A percentile compares a stretch with the other conserved stretches of the same genome.
Evolutionary conservation across 2,329 filamentous ascomycete species (phyloP).

Genomic region (Stagonosporopsis tanaceti): DNA sequence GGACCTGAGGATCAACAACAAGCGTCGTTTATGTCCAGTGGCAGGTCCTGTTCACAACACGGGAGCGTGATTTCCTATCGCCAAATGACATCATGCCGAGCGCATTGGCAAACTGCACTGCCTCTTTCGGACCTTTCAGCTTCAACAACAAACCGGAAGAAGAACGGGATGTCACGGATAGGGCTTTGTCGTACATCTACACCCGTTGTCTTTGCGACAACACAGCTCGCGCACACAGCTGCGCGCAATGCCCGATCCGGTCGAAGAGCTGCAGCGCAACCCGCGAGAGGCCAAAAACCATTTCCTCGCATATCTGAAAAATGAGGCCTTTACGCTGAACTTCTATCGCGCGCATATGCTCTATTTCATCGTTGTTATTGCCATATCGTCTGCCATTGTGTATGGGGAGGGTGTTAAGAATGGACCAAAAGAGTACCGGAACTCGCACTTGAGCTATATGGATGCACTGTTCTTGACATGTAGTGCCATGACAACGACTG

Average conservation of each 20-base stretch:
- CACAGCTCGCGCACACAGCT: background rate
- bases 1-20: background rate
- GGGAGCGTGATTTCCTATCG: background rate
- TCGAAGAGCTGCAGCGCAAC: slow-evolving; percentile 26
- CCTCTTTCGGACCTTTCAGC: slow-evolving; percentile 14
- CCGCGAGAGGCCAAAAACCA: slow-evolving; percentile 28
- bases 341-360: slow-evolving; percentile 43
- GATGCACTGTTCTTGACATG: slow-evolving; percentile 40
- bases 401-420: slow-evolving; percentile 39
- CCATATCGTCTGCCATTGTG: slow-evolving; percentile 37
- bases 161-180: background rate
- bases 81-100: slow-evolving; percentile 17
- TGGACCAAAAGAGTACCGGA: slow-evolving; percentile 28
- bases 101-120: slow-evolving; percentile 14
- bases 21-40: background rate
- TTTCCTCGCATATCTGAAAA: slow-evolving; percentile 28
- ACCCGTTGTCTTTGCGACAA: background rate
- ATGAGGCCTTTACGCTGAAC: slow-evolving; percentile 29
- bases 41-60: background rate
- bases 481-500: slow-evolving; percentile 45
- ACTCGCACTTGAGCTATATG: slow-evolving; percentile 34
- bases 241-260: slow-evolving; percentile 26
- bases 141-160: slow-evolving; percentile 4
- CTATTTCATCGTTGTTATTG: slow-evolving; percentile 40
- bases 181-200: no score